Conservation (phyloP, 225 moss, liverwort and hornwort genomes). For the Marchantia polymorpha region DNA sequence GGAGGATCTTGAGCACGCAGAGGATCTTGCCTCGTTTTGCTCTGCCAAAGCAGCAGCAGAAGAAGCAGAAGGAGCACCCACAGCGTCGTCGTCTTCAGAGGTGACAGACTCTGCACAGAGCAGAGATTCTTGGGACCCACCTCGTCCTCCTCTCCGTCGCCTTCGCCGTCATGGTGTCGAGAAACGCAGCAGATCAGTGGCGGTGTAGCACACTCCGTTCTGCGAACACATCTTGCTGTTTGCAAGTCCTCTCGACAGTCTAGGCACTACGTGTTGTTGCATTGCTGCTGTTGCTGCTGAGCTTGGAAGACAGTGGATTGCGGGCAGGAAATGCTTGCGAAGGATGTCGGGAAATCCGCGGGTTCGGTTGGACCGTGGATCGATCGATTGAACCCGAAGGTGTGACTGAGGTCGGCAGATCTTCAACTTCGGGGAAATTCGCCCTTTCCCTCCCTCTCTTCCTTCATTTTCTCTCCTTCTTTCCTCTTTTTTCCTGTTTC, state of each 20-base stretch:
- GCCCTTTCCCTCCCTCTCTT: neutral
- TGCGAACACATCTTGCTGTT: neutral
- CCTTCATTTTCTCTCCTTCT: neutral
- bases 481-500: neutral
- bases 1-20: no score
- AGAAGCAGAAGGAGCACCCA: no score
- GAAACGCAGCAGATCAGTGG: neutral
- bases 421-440: neutral
- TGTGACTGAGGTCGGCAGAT: neutral
- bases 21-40: no score
- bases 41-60: neutral
- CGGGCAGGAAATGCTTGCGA: no score
- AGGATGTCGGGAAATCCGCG: no score
- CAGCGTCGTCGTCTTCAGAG: neutral
- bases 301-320: no score
- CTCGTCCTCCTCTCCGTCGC: neutral
- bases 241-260: neutral
- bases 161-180: neutral
- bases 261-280: neutral
- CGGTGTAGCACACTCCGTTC: neutral
- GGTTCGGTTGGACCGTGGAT: neutral
- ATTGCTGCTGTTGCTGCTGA: neutral
- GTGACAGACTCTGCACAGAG: no score
- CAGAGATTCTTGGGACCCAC: slow-evolving; percentile 8
- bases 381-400: neutral